Evolutionary conservation across 2,329 filamentous ascomycete genomes (phyloP).

Genomic region (Coniochaeta hoffmannii): DNA sequence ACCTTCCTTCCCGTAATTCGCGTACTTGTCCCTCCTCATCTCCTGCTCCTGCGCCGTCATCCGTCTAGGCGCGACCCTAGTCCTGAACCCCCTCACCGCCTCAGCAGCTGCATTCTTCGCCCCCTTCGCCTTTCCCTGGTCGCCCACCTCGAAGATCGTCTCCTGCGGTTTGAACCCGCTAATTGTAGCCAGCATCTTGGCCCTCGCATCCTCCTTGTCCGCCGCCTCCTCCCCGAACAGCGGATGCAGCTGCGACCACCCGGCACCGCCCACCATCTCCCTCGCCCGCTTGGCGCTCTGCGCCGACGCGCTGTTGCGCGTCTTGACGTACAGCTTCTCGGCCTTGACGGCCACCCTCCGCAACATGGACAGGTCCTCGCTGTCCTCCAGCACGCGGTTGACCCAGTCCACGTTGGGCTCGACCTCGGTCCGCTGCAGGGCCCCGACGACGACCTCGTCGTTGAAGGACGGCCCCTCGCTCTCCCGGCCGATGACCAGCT

Average conservation of each 20-base stretch:
- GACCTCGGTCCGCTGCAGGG: slow-evolving; percentile 63
- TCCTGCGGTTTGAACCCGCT: slow-evolving; percentile 84
- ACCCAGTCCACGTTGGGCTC: slow-evolving; percentile 77
- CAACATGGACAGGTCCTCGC: slow-evolving; percentile 64
- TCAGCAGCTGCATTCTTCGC: slow-evolving; percentile 60
- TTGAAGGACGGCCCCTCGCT: slow-evolving; percentile 61
- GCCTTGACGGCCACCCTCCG: slow-evolving; percentile 74
- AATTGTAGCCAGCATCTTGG: slow-evolving; percentile 82
- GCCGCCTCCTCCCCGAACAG: slow-evolving; percentile 68
- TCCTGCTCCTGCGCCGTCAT: slow-evolving; percentile 25
- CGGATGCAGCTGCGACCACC: slow-evolving; percentile 68
- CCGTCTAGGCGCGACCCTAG: slow-evolving; percentile 57
- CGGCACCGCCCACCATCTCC: slow-evolving; percentile 61
- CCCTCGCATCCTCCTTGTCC: slow-evolving; percentile 61
- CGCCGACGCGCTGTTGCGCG: slow-evolving; percentile 79
- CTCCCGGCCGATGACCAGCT: slow-evolving; percentile 67
- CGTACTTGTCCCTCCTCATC: slow-evolving; percentile 20
- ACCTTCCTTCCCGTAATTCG: slow-evolving; percentile 18
- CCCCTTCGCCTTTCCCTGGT: slow-evolving; percentile 56
- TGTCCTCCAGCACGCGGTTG: slow-evolving; percentile 68
- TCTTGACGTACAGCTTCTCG: slow-evolving; percentile 86
- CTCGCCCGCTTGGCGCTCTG: slow-evolving; percentile 87
- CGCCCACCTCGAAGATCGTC: slow-evolving; percentile 90
- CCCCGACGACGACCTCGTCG: slow-evolving; percentile 76
- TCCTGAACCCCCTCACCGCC: slow-evolving; percentile 65